Base-by-base conservation (phyloP, 257 asterid species). In the Solanum medicagineum region DNA sequence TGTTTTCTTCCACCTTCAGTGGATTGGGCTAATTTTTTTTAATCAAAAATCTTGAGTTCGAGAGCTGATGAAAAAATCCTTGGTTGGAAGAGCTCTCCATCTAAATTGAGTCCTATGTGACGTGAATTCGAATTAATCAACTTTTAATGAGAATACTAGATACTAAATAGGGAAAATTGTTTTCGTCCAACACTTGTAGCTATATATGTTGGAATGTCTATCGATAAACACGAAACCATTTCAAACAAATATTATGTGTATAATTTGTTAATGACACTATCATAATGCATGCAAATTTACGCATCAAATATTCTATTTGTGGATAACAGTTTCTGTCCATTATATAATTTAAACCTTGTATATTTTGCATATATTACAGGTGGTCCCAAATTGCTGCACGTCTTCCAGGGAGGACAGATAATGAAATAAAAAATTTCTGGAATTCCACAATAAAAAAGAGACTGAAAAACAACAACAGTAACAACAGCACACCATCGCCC, bases 361-460 rank as follows among this genome's bases (percentile, higher is more conserved):
- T 59, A n/a, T 53, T 51, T 63, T 26, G 69, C 80, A 66, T 81
- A 19, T 59, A 51, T 77, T 51, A 77, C 88, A 95, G 99, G 87
- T 95, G 99, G 99, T 94, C 99, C 47, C 99, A 93, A 83, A 95
- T 95, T 26, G 99, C 99, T 32, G 97, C 98, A 7, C 96, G 97
- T 7, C 91, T 95, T 13, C 99, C 98, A 0, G 99, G 99, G 17
- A 91, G 99, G 87, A 95, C 99, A 0, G 99, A 95, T 89, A 95
- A 95, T 22, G 98, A 95, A 88, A 94, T 94, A 56, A 95, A 95
- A 93, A 95, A 95, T 81, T 95, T 94, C 11, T 95, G 99, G 99
- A 95, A 95, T 84, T 95, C 99, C 4, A 92, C 98, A 1, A 91
- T 94, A 26, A 95, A 95, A 84, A 95, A 93, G 91, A 92, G 97